Evolutionary conservation across 1,139 yeast species (phyloP), one percentile per base, ranked within the genome.

Genomic region (Saccharomyces hybrid): DNA sequence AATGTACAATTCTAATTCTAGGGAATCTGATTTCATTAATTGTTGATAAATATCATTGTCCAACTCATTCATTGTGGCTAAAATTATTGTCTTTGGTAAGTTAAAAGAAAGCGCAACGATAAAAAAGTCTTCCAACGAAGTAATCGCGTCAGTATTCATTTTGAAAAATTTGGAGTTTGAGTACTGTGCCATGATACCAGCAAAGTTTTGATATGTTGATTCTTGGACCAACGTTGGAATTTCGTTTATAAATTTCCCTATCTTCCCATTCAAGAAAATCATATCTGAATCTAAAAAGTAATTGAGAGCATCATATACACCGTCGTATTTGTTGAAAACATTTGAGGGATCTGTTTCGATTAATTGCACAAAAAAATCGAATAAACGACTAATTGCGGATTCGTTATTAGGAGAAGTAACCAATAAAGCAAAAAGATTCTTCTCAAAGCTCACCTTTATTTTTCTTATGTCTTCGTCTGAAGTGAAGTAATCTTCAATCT

Each of bases 161-260:
- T 59, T 59, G 2, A 57, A 50, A 2, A 66, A 56, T 2, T 29
- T 46, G 0, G 73, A 68, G 5, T 65, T 65, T 2, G 75, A 61
- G 49, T 66, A 70, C 13, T 57, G 54, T 1, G 64, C 56, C 27
- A 76, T 53, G 4, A 74, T 56, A 2, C 59, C 53, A 14, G 69
- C 58, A 3, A 74, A 65, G 5, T 52, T 49, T 5, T 68, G 70
- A 49, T 66, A 59, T 25, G 65, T 63, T 0, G 58, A 50, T 9
- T 64, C 58, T 1, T 72, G 64, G 4, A 76, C 56, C 53, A 64
- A 60, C 2, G 64, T 57, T 5, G 76, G 71, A 2, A 76, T 20
- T 14, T 65, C 66, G 26, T 60, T 58, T 23, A 75, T 56, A 44
- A 75, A 68, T 6, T 61, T 61, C 1, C 60, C 57, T 3, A 75